Conservation (phyloP, 2,329 filamentous ascomycete species). For the Ophiostoma sp. region DNA sequence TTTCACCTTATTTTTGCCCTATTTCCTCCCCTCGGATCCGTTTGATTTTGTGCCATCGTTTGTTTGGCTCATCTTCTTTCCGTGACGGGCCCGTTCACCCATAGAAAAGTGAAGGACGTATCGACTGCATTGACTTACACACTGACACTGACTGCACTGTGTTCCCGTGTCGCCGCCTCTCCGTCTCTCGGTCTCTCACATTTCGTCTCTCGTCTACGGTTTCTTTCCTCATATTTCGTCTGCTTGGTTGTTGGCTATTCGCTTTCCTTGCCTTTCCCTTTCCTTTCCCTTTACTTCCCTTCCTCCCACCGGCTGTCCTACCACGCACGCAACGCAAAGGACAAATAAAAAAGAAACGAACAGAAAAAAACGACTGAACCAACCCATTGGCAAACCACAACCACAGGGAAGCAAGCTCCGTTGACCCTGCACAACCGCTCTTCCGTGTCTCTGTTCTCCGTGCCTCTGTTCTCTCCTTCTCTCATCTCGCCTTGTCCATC, state of each 20-base stretch:
- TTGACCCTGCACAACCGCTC: slow-evolving; percentile 7
- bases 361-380: background rate
- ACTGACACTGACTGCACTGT: slow-evolving; percentile 1
- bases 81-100: slow-evolving; percentile 23
- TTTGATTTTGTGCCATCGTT: slow-evolving; percentile 26
- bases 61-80: slow-evolving; percentile 26
- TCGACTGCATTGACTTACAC: background rate
- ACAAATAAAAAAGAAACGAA: background rate
- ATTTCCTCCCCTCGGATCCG: slow-evolving; percentile 8
- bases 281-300: background rate
- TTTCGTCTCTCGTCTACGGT: background rate
- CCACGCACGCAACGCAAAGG: background rate
- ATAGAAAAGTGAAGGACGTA: background rate
- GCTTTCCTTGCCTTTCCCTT: background rate
- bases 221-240: background rate
- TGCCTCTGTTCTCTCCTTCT: background rate
- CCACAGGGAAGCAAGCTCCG: background rate
- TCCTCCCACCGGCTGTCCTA: slow-evolving; percentile 12
- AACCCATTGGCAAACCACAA: background rate
- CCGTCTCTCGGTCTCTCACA: background rate
- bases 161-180: slow-evolving; percentile 18
- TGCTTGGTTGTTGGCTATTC: background rate
- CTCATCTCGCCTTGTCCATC: background rate
- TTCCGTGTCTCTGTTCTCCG: slow-evolving; percentile 13
- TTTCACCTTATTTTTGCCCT: background rate